Conservation (phyloP, 371 early-diverging fungal genomes). For the Conidiobolus coronatus region DNA sequence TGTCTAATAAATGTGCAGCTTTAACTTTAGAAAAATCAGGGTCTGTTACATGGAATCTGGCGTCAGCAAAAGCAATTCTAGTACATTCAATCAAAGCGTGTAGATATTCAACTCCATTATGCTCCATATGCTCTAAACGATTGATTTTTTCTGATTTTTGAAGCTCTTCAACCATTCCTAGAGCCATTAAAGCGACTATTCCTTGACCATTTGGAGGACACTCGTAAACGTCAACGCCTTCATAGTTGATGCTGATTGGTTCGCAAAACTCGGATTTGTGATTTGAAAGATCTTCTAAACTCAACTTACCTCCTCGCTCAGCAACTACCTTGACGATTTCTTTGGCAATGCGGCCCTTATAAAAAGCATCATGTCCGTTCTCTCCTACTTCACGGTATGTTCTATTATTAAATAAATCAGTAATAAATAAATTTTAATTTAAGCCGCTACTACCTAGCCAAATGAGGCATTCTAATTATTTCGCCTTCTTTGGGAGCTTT, state of each 20-base stretch:
- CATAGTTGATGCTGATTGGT: slow-evolving; percentile 42
- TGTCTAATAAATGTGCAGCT: slow-evolving; percentile 20
- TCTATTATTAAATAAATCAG: slow-evolving; percentile 8
- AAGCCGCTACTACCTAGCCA: slow-evolving; percentile 18
- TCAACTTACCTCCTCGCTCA: slow-evolving; percentile 43
- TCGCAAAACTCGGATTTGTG: slow-evolving; percentile 29
- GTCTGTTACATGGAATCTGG: slow-evolving; percentile 37
- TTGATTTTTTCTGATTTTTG: slow-evolving; percentile 17
- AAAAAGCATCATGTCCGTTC: slow-evolving; percentile 50
- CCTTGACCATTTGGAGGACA: slow-evolving; percentile 66
- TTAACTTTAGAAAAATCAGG: slow-evolving; percentile 27
- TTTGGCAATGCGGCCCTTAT: slow-evolving; percentile 48
- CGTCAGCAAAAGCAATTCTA: slow-evolving; percentile 54
- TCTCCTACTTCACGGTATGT: slow-evolving; percentile 32
- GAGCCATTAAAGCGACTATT: slow-evolving; percentile 38
- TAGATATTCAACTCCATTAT: slow-evolving; percentile 32
- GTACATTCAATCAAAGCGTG: slow-evolving; percentile 42
- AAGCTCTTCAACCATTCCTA: slow-evolving; percentile 39
- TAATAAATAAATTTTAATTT: neutral
- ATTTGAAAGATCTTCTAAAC: slow-evolving; percentile 36
- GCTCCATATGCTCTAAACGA: slow-evolving; percentile 16
- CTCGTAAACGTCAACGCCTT: slow-evolving; percentile 36
- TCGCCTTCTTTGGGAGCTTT: slow-evolving; percentile 38
- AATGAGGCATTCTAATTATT: slow-evolving; percentile 26
- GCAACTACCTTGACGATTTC: slow-evolving; percentile 36